A percentile compares a stretch with the other conserved stretches of the same genome.
These are phyloP conservation scores for Solanum hybrid DNA, from an alignment of 305 asterid genomes.

Conservation along the genomic window DNA sequence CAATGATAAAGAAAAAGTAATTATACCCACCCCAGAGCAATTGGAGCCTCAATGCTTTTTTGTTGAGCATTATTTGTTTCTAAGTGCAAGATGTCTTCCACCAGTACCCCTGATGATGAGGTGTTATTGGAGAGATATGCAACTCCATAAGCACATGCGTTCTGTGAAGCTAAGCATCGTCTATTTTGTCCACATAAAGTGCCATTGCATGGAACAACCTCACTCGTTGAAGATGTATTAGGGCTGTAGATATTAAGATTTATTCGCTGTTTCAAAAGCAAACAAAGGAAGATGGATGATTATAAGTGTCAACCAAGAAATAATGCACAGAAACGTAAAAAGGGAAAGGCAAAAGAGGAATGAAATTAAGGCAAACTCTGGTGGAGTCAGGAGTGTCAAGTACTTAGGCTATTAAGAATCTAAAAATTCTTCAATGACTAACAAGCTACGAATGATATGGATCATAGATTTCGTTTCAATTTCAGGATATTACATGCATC, in stretches of 20 bases:
- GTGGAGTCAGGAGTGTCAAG: neutral
- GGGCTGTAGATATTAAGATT: conserved; percentile 70
- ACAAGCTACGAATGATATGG: neutral
- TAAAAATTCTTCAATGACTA: neutral
- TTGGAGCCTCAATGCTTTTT: conserved; percentile 36
- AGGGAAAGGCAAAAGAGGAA: neutral
- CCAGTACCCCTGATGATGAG: conserved; percentile 67
- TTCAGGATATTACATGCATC: neutral
- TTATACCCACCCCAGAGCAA: conserved; percentile 67
- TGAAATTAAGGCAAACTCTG: neutral
- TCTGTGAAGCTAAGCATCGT: conserved; percentile 29
- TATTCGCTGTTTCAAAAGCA: conserved; percentile 31
- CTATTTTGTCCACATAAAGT: conserved; percentile 43
- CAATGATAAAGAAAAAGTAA: neutral
- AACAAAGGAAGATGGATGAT: neutral
- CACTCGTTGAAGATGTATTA: conserved; percentile 50
- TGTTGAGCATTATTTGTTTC: conserved; percentile 37
- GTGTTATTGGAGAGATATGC: conserved; percentile 66
- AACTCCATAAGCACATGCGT: conserved; percentile 72
- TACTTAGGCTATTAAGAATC: neutral
- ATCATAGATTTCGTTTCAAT: neutral
- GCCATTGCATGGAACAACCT: conserved; percentile 65
- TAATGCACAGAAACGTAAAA: neutral
- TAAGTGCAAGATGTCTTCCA: conserved; percentile 70
- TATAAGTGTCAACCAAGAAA: neutral